These are phyloP conservation scores for Penicillium digitatum DNA, from an alignment of 2,329 filamentous ascomycete genomes.

Conservation along the genomic window DNA sequence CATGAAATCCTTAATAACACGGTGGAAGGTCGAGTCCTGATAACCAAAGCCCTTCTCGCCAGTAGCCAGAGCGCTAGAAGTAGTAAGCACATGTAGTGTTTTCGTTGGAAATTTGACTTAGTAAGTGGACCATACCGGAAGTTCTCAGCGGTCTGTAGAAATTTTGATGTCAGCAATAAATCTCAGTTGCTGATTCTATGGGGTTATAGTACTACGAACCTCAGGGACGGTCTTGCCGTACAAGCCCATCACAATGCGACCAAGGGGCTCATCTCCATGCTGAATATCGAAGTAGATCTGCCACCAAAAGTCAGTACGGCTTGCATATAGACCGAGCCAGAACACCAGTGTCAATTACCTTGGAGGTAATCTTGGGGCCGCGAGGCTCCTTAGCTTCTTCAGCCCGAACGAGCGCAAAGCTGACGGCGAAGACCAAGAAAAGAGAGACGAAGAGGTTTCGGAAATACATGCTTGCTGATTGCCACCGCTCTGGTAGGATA, in stretches of 20 bases:
- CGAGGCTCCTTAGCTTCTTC: constrained; percentile 58
- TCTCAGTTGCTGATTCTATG: constrained; percentile 1
- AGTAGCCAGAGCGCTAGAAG: constrained; percentile 54
- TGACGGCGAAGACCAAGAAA: constrained; percentile 68
- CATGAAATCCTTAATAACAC: constrained; percentile 68
- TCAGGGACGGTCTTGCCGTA: constrained; percentile 66
- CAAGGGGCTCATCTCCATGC: constrained; percentile 59
- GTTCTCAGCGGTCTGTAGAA: constrained; percentile 58
- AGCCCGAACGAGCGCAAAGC: constrained; percentile 68
- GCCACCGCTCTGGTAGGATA: constrained; percentile 18
- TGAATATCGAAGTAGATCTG: constrained; percentile 64
- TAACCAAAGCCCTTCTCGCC: constrained; percentile 66
- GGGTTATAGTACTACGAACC: constrained; percentile 37
- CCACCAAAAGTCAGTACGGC: constrained; percentile 11
- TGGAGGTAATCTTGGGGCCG: constrained; percentile 91
- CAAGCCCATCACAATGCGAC: constrained; percentile 60
- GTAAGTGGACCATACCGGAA: constrained; percentile 47
- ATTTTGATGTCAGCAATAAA: constrained; percentile 13
- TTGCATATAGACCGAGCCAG: neutral
- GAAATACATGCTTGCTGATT: constrained; percentile 33
- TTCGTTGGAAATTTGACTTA: neutral
- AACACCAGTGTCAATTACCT: constrained; percentile 50
- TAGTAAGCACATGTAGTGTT: constrained; percentile 8
- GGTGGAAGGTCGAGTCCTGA: constrained; percentile 64
- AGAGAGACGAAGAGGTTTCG: constrained; percentile 54